A percentile compares a stretch with the other conserved stretches of the same genome.
Conservation (phyloP, 495 filamentous ascomycete genomes). For the Podospora pseudocomata region DNA sequence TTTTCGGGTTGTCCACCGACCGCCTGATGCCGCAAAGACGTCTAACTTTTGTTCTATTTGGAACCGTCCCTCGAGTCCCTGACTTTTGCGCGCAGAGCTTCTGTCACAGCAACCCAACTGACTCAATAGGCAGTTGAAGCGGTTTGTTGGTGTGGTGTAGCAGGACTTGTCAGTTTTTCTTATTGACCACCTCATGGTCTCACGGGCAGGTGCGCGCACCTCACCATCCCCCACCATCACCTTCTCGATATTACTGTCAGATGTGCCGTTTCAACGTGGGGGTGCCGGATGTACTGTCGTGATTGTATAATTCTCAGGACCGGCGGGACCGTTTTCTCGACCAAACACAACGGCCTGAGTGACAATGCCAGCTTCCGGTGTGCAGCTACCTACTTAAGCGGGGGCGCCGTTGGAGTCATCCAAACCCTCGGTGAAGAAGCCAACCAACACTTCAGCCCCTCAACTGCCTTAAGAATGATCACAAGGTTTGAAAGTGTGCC, state of each 20-base stretch:
- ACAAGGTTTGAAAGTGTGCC: not conserved
- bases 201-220: not conserved
- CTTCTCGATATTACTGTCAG: not conserved
- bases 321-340: not conserved
- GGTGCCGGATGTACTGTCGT: not conserved
- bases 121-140: constrained; percentile 6
- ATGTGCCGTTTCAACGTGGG: not conserved
- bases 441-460: not conserved
- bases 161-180: not conserved
- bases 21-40: not conserved
- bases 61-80: not conserved
- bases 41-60: not conserved
- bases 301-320: not conserved
- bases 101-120: not conserved
- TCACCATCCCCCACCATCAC: not conserved
- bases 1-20: not conserved
- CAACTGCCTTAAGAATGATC: constrained; percentile 4
- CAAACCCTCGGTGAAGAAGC: not conserved
- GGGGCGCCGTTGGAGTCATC: constrained; percentile 2
- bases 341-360: not conserved
- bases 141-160: not conserved
- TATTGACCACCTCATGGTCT: not conserved
- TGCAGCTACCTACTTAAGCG: constrained; percentile 4
- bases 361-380: not conserved
- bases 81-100: not conserved